Base-by-base conservation (phyloP, 768 basidiomycete genomes). In the Podaxis sp. region DNA sequence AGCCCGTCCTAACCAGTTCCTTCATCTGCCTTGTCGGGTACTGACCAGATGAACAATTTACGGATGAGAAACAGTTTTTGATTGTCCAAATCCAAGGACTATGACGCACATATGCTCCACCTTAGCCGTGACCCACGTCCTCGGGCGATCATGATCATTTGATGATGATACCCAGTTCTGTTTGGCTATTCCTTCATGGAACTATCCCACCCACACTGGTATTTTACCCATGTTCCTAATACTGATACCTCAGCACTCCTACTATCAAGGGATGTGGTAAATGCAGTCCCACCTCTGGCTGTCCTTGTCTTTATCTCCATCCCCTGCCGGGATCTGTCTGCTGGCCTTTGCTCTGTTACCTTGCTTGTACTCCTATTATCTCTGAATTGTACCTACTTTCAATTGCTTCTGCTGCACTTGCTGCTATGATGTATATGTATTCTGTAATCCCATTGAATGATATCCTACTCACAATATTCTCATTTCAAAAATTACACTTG, bases 31-130 rank as follows among this genome's bases (percentile, higher is more conserved):
- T 13, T 4, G 5, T 27, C 3, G 22, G 49, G 24, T 24, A 24
- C 22, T 4, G 24, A 38, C 25, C 68, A 93, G 94, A 98, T 75
- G 96, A 97, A 72, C 95, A 98, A 79, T 98, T 96, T 76, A 94
- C 86, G 68, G 94, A 98, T 73, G 95, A 98, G 84, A 98, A 98
- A 72, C 93, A 94, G 67, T 98, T 96, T 79, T 82, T 97, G 69
- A 93, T 98, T 67, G 88, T 87, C 33, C 95, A 98, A 76, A 96
- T 94, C 64, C 89, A 93, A 76, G 82, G 79, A 59, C 83, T 94
- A 62, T 94, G 76, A 79, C 50, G 38, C n/a, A 19, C 9, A 3
- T 19, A 5, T 46, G 43, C n/a, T 19, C 43, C n/a, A 17, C 43
- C 43, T 7, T 19, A 7, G 7, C 19, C 19, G 40, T 13, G 13